These are phyloP conservation scores for Colletotrichum graminicola DNA, from an alignment of 2,329 filamentous ascomycete species.

Conservation along the genomic window DNA sequence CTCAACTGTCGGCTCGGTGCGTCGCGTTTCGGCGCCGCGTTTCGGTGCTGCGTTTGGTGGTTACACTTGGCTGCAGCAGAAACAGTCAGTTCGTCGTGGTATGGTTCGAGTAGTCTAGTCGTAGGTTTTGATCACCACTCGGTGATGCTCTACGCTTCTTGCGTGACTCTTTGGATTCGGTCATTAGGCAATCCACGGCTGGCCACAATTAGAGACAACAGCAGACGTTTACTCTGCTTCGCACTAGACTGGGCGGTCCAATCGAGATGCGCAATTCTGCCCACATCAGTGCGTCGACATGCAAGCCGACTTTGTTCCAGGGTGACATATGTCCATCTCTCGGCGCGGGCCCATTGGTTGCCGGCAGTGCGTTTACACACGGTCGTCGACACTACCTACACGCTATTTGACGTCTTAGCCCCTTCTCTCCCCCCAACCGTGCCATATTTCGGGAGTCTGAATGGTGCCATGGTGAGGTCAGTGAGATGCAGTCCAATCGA, in stretches of 20 bases:
- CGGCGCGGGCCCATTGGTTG: constrained; percentile 28
- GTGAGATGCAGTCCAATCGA: constrained; percentile 23
- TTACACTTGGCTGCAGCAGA: constrained; percentile 6
- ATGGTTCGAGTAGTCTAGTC: not conserved
- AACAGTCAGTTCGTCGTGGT: not conserved
- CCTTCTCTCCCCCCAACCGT: not conserved
- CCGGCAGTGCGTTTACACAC: constrained; percentile 29
- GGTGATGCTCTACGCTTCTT: not conserved
- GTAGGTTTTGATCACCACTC: not conserved
- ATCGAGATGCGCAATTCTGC: constrained; percentile 8
- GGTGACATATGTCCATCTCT: constrained; percentile 13
- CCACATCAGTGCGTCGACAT: constrained; percentile 20
- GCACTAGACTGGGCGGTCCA: not conserved
- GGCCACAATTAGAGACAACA: not conserved
- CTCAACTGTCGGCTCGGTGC: constrained; percentile 23
- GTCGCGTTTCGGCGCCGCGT: constrained; percentile 21
- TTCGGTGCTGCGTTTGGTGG: constrained; percentile 16
- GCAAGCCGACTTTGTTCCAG: constrained; percentile 12
- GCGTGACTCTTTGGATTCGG: not conserved
- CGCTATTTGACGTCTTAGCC: constrained; percentile 17
- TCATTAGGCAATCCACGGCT: not conserved
- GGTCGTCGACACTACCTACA: constrained; percentile 11
- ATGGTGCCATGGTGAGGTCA: constrained; percentile 40
- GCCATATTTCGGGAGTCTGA: constrained; percentile 25
- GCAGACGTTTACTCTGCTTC: not conserved